These are phyloP conservation scores for Bimuria novae-zelandiae DNA, from an alignment of 2,329 filamentous ascomycete species.

Conservation along the genomic window DNA sequence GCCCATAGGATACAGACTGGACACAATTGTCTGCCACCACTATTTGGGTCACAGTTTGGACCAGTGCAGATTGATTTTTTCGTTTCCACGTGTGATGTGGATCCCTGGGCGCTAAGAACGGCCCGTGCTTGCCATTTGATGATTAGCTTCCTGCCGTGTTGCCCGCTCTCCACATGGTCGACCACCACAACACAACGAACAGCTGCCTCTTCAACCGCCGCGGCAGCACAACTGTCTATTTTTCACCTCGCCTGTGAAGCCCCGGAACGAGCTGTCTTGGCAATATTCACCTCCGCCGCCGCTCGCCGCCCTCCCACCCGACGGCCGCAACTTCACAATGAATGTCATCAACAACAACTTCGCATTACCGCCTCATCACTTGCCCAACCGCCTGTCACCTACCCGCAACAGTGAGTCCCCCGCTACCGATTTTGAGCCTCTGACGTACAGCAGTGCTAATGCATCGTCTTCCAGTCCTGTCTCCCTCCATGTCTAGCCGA, in stretches of 20 bases:
- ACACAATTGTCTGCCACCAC: no score
- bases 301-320: constrained; percentile 29
- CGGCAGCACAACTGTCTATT: not conserved
- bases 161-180: constrained; percentile 1
- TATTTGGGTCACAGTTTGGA: no score
- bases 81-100: constrained; percentile 1
- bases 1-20: no score
- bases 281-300: constrained; percentile 27
- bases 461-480: constrained; percentile 31
- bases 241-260: not conserved
- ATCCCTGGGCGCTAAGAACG: not conserved
- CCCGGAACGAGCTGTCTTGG: constrained; percentile 17
- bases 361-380: constrained; percentile 65
- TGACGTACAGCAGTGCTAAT: constrained; percentile 15
- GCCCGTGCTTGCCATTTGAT: not conserved
- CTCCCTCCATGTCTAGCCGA: constrained; percentile 55
- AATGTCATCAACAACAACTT: constrained; percentile 65
- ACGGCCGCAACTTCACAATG: constrained; percentile 57
- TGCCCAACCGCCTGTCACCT: constrained; percentile 61
- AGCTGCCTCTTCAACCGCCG: not conserved
- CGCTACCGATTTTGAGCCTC: constrained; percentile 12
- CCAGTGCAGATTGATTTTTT: no score
- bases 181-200: constrained; percentile 4
- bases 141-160: constrained; percentile 7
- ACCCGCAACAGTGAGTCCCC: constrained; percentile 60